Evolutionary conservation across 2,329 filamentous ascomycete genomes (phyloP), one percentile per base, ranked within the genome.

Genomic region (Blumeriella jaapii): DNA sequence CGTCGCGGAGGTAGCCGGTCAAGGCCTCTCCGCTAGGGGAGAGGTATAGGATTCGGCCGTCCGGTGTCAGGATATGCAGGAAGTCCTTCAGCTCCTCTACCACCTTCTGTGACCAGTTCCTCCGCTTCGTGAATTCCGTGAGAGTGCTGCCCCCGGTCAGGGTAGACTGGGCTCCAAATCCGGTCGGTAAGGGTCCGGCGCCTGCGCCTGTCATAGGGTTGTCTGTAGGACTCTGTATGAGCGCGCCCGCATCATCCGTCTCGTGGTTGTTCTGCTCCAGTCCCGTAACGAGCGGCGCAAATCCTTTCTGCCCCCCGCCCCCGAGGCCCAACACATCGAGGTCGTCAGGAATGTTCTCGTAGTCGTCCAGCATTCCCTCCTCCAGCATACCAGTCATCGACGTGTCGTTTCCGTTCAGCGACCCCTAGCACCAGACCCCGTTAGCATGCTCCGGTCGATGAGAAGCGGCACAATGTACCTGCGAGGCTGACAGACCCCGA

Each of bases 81-180:
- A 95, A 74, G 58, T 95, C 89, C 54, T 80, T 82, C 49, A 96
- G 66, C 64, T 94, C 87, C 58, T 93, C 83, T 15, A 95, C 73
- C 9, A 94, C 79, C 46, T 83, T 80, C 55, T 87, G 82, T 11
- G 84, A 81, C 89, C 89, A 95, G 55, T 91, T 78, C 42, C 70
- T 61, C 39, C 74, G 62, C 56, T 77, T 77, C 11, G 71, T 78
- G 49, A 78, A 78, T 53, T 78, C 71, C 45, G 72, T 77, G 47
- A 77, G 56, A 6, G 69, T 76, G 58, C 69, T 76, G 33, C 62
- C 61, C 11, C 45, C 46, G 20, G 33, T 36, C 15, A 49, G 24
- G 17, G 39, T 42, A 12, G 51, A 41, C 28, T 51, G 53, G 19
- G 34, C 39, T 14, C 50, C 50, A 28, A 55, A 55, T 4, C 48